Evolutionary conservation across 2,329 filamentous ascomycete genomes (phyloP), one percentile per base, ranked within the genome.

Genomic region (Colletotrichum tofieldiae): DNA sequence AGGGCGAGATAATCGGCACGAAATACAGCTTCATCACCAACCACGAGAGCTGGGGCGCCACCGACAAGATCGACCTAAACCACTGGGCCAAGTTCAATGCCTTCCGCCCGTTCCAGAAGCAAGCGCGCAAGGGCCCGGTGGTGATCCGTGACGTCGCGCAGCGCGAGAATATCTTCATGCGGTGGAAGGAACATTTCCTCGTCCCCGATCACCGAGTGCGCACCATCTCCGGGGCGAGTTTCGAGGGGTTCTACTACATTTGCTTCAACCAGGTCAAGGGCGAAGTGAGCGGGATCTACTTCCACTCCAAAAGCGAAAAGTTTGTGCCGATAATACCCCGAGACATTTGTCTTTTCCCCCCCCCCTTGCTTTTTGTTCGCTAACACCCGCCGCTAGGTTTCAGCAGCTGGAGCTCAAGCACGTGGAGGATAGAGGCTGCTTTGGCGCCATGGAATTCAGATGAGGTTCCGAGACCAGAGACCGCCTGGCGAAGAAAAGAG

Each of bases 181-280:
- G 96, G 73, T 99, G 96, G 96, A 99, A 99, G 83, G 96, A 99
- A 80, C 95, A 97, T 78, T 99, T 99, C 78, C 86, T 99, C 0
- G 96, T 99, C 0, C 96, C 96, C 1, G 95, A 99, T 78, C 96
- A 99, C 81, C 90, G 94, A 20, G 95, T 98, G 26, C 90, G 93
- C 73, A 97, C 94, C 14, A 98, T 99, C 73, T 93, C 91, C 43
- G 96, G 96, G 23, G 96, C 96, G 9, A 98, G 96, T 79, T 99
- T 98, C 73, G 96, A 99, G 80, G 96, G 96, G 0, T 99, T 99
- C 81, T 99, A 98, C 81, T 99, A 99, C 79, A 98, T 99, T 76
- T 98, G 95, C 84, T 98, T 98, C 85, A 98, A 98, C 82, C 96
- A 98, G 83, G 86, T 94, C 60, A 90, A 92, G 75, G 96, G 96